Conservation (phyloP, 129 eudicot genomes). For the Pittosporum tobira region DNA sequence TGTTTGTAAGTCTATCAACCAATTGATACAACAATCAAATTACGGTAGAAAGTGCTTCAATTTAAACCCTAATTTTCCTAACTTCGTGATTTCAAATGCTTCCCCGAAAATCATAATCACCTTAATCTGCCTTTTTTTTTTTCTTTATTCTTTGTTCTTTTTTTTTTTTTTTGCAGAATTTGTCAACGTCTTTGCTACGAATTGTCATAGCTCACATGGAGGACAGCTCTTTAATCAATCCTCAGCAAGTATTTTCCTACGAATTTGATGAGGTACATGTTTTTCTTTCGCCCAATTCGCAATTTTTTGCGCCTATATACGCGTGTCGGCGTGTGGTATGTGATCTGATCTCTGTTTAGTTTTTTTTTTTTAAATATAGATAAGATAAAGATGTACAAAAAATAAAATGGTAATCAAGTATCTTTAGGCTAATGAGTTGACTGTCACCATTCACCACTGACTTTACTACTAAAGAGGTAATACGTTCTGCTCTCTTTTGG, state of each 20-base stretch:
- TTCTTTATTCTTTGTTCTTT: too few relatives aligned
- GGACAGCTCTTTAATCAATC: slow-evolving; percentile 24
- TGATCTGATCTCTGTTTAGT: neutral
- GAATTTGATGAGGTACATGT: slow-evolving; percentile 35
- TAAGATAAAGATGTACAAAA: too few relatives aligned
- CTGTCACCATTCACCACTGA: neutral
- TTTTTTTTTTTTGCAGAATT: too few relatives aligned
- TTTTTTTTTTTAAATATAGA: neutral
- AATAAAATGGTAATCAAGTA: neutral
- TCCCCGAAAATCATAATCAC: too few relatives aligned
- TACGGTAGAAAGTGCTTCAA: too few relatives aligned
- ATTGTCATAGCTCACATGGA: slow-evolving; percentile 10
- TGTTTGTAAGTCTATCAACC: too few relatives aligned
- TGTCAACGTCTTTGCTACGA: neutral
- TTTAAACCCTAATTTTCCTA: too few relatives aligned
- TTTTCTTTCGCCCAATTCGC: neutral
- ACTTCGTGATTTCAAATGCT: too few relatives aligned
- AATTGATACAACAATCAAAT: too few relatives aligned
- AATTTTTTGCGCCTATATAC: neutral
- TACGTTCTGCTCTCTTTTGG: too few relatives aligned
- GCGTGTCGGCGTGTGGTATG: neutral
- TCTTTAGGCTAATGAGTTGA: neutral
- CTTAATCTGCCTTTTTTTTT: too few relatives aligned
- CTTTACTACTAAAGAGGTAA: neutral
- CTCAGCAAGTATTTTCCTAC: slow-evolving; percentile 36